Conservation (phyloP, 257 asterid species). For the Asclepias syriaca region DNA sequence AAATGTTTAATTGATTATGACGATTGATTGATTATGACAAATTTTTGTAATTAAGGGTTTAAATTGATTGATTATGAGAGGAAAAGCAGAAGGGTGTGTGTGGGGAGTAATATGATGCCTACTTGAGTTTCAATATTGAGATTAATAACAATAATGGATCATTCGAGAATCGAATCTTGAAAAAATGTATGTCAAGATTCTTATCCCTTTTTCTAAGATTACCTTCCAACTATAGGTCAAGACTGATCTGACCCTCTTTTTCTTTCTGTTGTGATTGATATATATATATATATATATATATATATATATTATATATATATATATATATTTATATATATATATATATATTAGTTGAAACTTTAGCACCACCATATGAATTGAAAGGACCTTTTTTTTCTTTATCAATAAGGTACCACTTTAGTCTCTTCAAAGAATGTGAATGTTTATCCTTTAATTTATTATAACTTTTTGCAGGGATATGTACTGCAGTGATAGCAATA, state of each 20-base stretch:
- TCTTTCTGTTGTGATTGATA: neutral
- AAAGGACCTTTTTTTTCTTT: neutral
- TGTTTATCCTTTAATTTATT: neutral
- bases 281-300: too few relatives aligned
- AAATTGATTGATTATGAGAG: too few relatives aligned
- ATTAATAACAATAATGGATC: neutral
- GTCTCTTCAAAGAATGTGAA: neutral
- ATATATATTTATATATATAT: too few relatives aligned
- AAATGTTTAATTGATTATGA: too few relatives aligned
- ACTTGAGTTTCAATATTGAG: too few relatives aligned
- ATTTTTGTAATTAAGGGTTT: too few relatives aligned
- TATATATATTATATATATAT: too few relatives aligned
- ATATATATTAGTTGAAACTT: neutral
- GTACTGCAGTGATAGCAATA: conserved; percentile 77
- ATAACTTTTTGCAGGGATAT: conserved; percentile 45
- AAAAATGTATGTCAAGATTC: neutral
- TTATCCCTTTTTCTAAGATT: neutral
- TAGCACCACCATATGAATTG: neutral
- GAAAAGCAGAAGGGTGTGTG: too few relatives aligned
- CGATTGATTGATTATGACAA: too few relatives aligned
- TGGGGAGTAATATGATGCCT: too few relatives aligned
- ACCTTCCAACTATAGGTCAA: neutral
- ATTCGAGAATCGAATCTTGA: conserved; percentile 12
- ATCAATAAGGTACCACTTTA: neutral
- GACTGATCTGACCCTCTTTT: neutral